Base-by-base conservation (phyloP, 257 asterid genomes). In the Nyctanthes arbortristis region DNA sequence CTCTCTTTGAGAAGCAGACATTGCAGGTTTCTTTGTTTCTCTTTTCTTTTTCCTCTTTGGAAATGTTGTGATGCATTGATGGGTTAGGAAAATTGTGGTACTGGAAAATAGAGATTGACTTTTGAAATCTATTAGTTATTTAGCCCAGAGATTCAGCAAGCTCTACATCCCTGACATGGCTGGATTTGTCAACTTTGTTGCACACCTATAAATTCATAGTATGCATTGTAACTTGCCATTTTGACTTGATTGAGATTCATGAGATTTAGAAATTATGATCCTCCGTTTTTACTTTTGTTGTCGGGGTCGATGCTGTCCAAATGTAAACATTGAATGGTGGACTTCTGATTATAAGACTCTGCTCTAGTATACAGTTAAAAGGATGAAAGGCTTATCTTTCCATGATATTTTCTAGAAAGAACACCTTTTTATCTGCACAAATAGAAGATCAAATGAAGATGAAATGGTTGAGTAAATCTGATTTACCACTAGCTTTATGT, bases 371-470 rank as follows among this genome's bases (percentile, higher is more conserved):
- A 56, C 47, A 25, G 55, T 52, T 72, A 54, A 77, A 47, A 63
- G 31, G 49, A 34, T 27, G 32, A 13, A 24, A 31, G 20, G 7
- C 45, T 57, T 61, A 35, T 56, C 45, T 34, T 35, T 25, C 10
- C 12, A n/a, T n/a, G 1, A 31, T 52, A 27, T 63, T 34, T 40
- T 49, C 54, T n/a, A 10, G 37, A 29, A 29, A 49, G 28, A 40
- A 20, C 28, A 27, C 54, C 33, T 66, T 66, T 34, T 37, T 55
- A 33, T 72, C 10, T 24, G 66, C 27, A 39, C 69, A 75, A 25
- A 60, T 66, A 66, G n/a, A 18, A 63, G 71, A 67, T 45, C 39
- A 28, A n/a, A n/a, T n/a, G n/a, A n/a, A 63, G 43, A 68, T 39
- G 64, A 70, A 65, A 18, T 75, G 59, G 27, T 49, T 1, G 34